Evolutionary conservation across 257 asterid genomes (phyloP).

Genomic region (Avicennia marina): DNA sequence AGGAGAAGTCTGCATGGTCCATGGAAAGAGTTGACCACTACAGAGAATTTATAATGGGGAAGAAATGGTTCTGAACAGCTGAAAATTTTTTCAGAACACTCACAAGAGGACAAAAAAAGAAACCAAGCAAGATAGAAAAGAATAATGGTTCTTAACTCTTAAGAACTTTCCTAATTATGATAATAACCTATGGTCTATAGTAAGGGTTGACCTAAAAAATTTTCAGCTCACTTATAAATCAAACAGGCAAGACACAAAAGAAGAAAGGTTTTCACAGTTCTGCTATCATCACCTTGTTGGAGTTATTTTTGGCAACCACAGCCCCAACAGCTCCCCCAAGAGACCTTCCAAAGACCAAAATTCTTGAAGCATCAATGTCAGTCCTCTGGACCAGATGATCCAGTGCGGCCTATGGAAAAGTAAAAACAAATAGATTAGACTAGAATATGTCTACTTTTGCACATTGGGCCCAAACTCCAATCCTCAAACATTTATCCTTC

Average conservation of each 20-base stretch:
- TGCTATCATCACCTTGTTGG: slow-evolving; percentile 65
- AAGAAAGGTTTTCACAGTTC: not conserved
- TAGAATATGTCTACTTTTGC: not conserved
- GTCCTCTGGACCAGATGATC: slow-evolving; percentile 90
- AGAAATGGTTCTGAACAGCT: not conserved
- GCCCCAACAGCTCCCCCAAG: slow-evolving; percentile 99
- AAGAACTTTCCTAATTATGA: not conserved
- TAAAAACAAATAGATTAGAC: slow-evolving; percentile 19
- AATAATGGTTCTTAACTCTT: slow-evolving; percentile 1
- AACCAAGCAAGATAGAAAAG: slow-evolving; percentile 10
- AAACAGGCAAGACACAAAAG: too few relatives aligned
- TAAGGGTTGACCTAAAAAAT: too few relatives aligned
- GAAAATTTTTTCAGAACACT: not conserved
- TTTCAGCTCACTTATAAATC: too few relatives aligned
- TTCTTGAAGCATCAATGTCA: slow-evolving; percentile 85
- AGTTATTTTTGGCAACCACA: slow-evolving; percentile 70
- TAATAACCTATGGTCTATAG: too few relatives aligned
- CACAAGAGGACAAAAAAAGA: slow-evolving; percentile 1
- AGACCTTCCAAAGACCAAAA: slow-evolving; percentile 94
- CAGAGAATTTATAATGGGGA: not conserved
- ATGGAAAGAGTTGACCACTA: not conserved
- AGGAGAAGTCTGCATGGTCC: too few relatives aligned
- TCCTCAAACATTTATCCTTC: slow-evolving; percentile 6
- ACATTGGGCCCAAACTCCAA: not conserved
- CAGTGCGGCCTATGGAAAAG: slow-evolving; percentile 69